Evolutionary conservation across 2,329 filamentous ascomycete genomes (phyloP).

Genomic region (Aspergillus tanneri): DNA sequence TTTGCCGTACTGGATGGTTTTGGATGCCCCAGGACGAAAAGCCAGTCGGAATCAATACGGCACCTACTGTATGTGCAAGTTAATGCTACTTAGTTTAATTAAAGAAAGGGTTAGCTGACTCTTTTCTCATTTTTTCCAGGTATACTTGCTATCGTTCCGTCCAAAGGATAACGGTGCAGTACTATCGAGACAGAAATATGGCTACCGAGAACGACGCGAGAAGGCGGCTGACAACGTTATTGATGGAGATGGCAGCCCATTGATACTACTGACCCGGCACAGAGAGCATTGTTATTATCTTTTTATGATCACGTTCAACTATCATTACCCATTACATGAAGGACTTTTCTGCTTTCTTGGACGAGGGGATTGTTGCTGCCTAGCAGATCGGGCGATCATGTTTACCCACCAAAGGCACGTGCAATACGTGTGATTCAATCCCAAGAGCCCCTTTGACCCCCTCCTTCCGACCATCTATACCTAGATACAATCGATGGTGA

Average conservation of each 20-base stretch:
- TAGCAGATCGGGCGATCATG: slow-evolving; percentile 9
- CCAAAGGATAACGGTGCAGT: slow-evolving; percentile 38
- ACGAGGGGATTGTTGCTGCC: slow-evolving; percentile 10
- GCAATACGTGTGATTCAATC: no score
- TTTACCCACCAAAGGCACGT: no score
- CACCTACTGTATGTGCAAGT: slow-evolving; percentile 34
- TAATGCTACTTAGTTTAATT: background rate
- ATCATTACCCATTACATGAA: no score
- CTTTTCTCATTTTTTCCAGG: slow-evolving; percentile 20
- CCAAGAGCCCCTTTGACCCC: no score
- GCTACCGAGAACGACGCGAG: slow-evolving; percentile 39
- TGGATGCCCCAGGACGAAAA: slow-evolving; percentile 26
- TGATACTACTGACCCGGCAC: background rate
- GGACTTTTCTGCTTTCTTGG: no score
- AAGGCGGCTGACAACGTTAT: slow-evolving; percentile 32
- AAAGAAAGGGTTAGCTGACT: background rate
- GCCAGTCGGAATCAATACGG: slow-evolving; percentile 29
- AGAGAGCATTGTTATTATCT: no score
- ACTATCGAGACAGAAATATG: slow-evolving; percentile 39
- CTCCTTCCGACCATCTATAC: no score
- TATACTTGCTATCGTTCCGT: slow-evolving; percentile 43
- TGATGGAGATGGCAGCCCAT: slow-evolving; percentile 31
- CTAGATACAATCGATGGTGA: no score
- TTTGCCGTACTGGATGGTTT: slow-evolving; percentile 39
- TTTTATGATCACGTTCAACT: no score